These are phyloP conservation scores for Candida parachauliodes DNA, from an alignment of 805 yeast genomes.

Conservation along the genomic window DNA sequence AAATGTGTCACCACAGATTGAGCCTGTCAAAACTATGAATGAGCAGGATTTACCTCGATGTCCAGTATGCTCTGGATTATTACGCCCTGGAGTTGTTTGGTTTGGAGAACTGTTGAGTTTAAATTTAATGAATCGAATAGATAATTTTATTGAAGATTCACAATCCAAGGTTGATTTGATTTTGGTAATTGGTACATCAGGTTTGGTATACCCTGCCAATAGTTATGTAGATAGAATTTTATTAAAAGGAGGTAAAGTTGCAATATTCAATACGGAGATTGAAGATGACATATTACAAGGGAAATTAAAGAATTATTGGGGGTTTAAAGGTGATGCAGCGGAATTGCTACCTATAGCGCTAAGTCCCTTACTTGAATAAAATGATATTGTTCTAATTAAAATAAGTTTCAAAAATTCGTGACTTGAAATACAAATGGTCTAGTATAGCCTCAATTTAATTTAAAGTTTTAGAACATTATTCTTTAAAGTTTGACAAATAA, in stretches of 20 bases:
- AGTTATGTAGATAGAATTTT: conserved; percentile 79
- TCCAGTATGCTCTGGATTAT: conserved; percentile 65
- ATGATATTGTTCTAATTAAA: too few relatives aligned
- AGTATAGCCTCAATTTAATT: neutral
- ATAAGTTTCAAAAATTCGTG: neutral
- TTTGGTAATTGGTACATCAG: conserved; percentile 81
- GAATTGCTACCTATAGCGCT: conserved; percentile 64
- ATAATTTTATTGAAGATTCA: conserved; percentile 56
- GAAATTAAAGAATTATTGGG: conserved; percentile 52
- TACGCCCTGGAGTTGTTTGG: conserved; percentile 93
- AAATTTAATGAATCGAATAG: conserved; percentile 59
- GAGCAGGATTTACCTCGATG: conserved; percentile 65
- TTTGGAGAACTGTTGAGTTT: conserved; percentile 86
- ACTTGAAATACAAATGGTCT: too few relatives aligned
- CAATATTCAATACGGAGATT: conserved; percentile 74
- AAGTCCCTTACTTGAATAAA: conserved; percentile 41
- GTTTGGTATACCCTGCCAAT: conserved; percentile 88
- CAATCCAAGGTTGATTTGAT: conserved; percentile 59
- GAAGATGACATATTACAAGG: conserved; percentile 43
- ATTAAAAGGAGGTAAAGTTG: conserved; percentile 74
- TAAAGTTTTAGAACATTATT: too few relatives aligned
- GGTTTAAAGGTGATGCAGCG: conserved; percentile 78
- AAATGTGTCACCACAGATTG: conserved; percentile 38
- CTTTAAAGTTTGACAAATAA: too few relatives aligned
- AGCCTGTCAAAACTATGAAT: conserved; percentile 47